Base-by-base conservation (phyloP, 257 asterid species). In the Eucommia ulmoides region DNA sequence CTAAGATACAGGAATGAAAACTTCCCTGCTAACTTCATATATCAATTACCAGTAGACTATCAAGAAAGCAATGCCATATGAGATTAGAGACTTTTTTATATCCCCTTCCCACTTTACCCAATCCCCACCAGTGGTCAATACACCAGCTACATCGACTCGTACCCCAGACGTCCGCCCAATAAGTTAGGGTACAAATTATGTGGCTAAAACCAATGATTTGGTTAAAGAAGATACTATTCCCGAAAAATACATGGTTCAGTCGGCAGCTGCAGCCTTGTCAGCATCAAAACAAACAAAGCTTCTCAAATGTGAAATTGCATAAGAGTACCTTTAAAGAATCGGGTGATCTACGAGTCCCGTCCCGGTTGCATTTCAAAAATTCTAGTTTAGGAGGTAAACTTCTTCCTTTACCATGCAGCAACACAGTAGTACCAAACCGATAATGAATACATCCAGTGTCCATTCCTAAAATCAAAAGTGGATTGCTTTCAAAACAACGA, bases 401-500 rank as follows among this genome's bases (percentile, higher is more conserved):
- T 63, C 56, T 65, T 67, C 68, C 48, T 54, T 65, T 60, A 52
- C 63, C 3, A 47, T 26, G 67, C 65, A 63, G 58, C 19, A 63
- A 42, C 38, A 56, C 65, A 41, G 53, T 41, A 56, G 68, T 52
- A 33, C 58, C 62, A 24, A 79, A 58, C 47, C 55, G 80, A 23
- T 67, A 65, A 24, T 72, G 74, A 22, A 70, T 60, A 61, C 68
- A 56, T 53, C 72, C 77, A 53, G 63, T 58, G 49, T 64, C 74
- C 96, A 86, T 85, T 49, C 77, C 91, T 78, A 80, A 44, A 54
- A 61, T 26, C n/a, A n/a, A n/a, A n/a, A n/a, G n/a, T n/a, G n/a
- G n/a, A n/a, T n/a, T n/a, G n/a, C n/a, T n/a, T n/a, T n/a, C n/a
- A n/a, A n/a, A n/a, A n/a, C n/a, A n/a, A n/a, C n/a, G n/a, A n/a